These are phyloP conservation scores for Pezicula carpinea DNA, from an alignment of 2,329 filamentous ascomycete genomes.

Conservation along the genomic window DNA sequence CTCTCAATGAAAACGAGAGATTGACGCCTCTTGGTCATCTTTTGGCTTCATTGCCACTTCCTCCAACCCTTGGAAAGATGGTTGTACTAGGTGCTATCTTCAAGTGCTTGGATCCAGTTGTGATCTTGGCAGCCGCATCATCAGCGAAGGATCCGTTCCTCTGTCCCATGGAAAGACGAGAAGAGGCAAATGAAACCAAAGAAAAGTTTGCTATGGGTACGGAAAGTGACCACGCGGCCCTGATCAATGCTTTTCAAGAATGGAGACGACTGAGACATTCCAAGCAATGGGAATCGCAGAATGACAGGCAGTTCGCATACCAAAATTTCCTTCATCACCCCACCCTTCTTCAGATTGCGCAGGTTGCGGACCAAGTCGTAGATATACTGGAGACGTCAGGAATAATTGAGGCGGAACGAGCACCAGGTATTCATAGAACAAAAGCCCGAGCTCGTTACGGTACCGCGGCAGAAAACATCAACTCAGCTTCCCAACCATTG, in stretches of 20 bases:
- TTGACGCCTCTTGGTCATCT: conserved; percentile 86
- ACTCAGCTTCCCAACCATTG: conserved; percentile 37
- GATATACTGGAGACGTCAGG: not conserved
- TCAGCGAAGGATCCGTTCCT: conserved; percentile 79
- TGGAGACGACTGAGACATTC: conserved; percentile 21
- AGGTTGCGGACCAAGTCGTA: not conserved
- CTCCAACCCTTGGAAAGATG: conserved; percentile 84
- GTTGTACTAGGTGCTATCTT: conserved; percentile 93
- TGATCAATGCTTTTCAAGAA: conserved; percentile 38
- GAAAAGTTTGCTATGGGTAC: conserved; percentile 57
- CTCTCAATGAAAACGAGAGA: conserved; percentile 69
- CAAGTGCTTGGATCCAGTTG: conserved; percentile 78
- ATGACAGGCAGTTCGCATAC: not conserved
- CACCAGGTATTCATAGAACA: not conserved
- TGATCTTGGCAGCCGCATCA: conserved; percentile 85
- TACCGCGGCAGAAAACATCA: conserved; percentile 34
- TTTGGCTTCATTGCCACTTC: conserved; percentile 83
- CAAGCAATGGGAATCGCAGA: conserved; percentile 15
- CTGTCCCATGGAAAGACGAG: conserved; percentile 70
- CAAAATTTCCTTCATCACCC: conserved; percentile 26
- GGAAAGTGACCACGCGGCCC: conserved; percentile 41
- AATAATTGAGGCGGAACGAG: not conserved
- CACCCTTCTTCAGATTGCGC: not conserved
- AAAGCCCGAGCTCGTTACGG: conserved; percentile 23
- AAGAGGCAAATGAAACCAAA: conserved; percentile 70